Base-by-base conservation (phyloP, 2,329 filamentous ascomycete genomes). In the Talaromyces pinophilus region DNA sequence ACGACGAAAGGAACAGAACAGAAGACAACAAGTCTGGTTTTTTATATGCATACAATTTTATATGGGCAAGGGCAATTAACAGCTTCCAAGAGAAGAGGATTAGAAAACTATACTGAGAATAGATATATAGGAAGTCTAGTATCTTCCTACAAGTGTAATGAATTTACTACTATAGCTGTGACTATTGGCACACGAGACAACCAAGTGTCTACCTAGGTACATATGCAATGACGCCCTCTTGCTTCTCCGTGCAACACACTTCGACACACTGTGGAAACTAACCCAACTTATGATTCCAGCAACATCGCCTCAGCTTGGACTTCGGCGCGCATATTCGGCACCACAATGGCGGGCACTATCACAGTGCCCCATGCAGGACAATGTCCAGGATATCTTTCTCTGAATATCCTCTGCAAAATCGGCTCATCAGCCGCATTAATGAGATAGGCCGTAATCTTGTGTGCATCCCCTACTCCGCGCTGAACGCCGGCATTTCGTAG, bases 401-500 rank as follows among this genome's bases (percentile, higher is more conserved):
- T 8, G 3, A 48, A 48, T 19, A 48, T 48, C 44, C n/a, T 48
- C n/a, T 57, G 54, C 54, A 57, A 57, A 2, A 17, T 57, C 17
- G 54, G 30, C 30, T 57, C 54, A 57, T 57, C 54, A 13, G 54
- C 54, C 25, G 54, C 3, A n/a, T 57, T 30, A n/a, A 57, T 6
- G 22, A 57, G 54, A 57, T 57, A 57, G 54, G 54, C 54, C 5
- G 54, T 57, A 38, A 57, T 38, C 54, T 57, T 57, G 30, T 57
- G 54, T 5, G 54, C 54, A 57, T 19, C 54, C 13, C 30, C 54
- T 10, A 38, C 22, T 6, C 54, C 54, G 38, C 54, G 22, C 54
- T 57, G 10, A 5, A 50, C 64, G 3, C 67, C 65, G 5, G 69
- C 69, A 30, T 70, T 33, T 60, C 63, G 63, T 40, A 70, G 44